Conservation (phyloP, 2,329 filamentous ascomycete genomes). For the Penicillium psychrosexuale region DNA sequence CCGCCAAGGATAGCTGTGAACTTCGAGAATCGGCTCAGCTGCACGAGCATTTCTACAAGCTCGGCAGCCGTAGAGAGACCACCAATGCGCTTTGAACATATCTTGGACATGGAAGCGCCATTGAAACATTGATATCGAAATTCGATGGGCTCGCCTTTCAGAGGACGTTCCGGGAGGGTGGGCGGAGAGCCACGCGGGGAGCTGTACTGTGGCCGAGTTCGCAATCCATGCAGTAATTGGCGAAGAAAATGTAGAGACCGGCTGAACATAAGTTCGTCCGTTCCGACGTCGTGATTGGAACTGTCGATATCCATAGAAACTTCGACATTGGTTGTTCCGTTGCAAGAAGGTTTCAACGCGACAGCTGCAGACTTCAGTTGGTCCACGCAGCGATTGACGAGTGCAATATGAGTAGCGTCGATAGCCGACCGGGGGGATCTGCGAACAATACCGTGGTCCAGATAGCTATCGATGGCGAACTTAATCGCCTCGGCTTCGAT, state of each 20-base stretch:
- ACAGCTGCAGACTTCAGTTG: conserved; percentile 65
- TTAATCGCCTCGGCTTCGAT: conserved; percentile 68
- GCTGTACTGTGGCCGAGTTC: conserved; percentile 55
- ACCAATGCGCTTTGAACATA: conserved; percentile 64
- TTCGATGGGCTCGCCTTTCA: conserved; percentile 62
- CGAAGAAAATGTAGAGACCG: conserved; percentile 67
- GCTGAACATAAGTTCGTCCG: conserved; percentile 62
- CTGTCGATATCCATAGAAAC: conserved; percentile 54
- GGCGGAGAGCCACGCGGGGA: conserved; percentile 60
- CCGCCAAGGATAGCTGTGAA: conserved; percentile 72
- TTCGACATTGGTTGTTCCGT: conserved; percentile 45
- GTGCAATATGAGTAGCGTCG: conserved; percentile 61
- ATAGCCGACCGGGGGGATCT: conserved; percentile 46
- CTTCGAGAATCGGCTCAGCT: conserved; percentile 71
- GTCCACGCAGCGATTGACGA: conserved; percentile 70
- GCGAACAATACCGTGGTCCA: conserved; percentile 50
- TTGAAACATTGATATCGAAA: conserved; percentile 74
- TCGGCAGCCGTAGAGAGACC: conserved; percentile 68
- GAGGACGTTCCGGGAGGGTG: conserved; percentile 53
- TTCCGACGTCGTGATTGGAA: conserved; percentile 48
- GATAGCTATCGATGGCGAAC: conserved; percentile 71
- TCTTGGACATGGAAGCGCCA: conserved; percentile 56
- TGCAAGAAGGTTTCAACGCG: conserved; percentile 51
- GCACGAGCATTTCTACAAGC: conserved; percentile 63
- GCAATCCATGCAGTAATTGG: conserved; percentile 60